Evolutionary conservation across 176 grass and related monocot genomes (phyloP).

Genomic region (Musa itinerans): DNA sequence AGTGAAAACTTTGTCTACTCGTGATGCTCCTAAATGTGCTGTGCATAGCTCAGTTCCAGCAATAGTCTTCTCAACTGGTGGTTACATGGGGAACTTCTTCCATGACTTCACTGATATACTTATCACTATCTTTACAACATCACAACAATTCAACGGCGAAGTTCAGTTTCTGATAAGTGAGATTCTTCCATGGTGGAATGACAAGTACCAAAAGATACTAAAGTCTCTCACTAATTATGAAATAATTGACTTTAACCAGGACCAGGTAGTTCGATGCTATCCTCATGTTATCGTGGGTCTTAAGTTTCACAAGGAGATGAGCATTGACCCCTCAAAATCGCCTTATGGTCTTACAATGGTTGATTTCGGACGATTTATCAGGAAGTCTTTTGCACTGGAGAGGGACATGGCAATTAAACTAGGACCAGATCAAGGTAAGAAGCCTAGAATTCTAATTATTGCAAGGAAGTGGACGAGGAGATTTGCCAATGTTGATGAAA

Average conservation of each 20-base stretch:
- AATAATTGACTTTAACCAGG: conserved; percentile 35
- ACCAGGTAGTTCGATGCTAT: conserved; percentile 33
- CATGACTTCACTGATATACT: conserved; percentile 73
- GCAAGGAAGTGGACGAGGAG: conserved; percentile 27
- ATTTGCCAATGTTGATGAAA: conserved; percentile 30
- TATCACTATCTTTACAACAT: conserved; percentile 55
- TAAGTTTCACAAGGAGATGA: conserved; percentile 72
- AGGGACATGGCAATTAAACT: conserved; percentile 32
- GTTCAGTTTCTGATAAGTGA: conserved; percentile 47
- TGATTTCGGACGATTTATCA: conserved; percentile 34
- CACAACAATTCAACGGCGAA: conserved; percentile 32
- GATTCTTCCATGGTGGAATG: conserved; percentile 47
- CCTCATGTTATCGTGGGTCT: conserved; percentile 41
- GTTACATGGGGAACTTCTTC: conserved; percentile 69
- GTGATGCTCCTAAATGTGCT: conserved; percentile 22
- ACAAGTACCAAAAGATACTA: conserved; percentile 45
- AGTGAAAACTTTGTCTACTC: conserved; percentile 15
- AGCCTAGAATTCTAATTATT: conserved; percentile 33
- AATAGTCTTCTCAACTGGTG: conserved; percentile 56
- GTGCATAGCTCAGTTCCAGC: conserved; percentile 30
- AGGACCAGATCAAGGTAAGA: not conserved
- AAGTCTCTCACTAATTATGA: conserved; percentile 33
- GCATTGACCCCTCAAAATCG: conserved; percentile 31
- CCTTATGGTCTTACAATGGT: conserved; percentile 36
- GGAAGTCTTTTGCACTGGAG: conserved; percentile 34